These are phyloP conservation scores for Fragaria nilgerrensis DNA, from an alignment of 306 rosid species.

Conservation along the genomic window DNA sequence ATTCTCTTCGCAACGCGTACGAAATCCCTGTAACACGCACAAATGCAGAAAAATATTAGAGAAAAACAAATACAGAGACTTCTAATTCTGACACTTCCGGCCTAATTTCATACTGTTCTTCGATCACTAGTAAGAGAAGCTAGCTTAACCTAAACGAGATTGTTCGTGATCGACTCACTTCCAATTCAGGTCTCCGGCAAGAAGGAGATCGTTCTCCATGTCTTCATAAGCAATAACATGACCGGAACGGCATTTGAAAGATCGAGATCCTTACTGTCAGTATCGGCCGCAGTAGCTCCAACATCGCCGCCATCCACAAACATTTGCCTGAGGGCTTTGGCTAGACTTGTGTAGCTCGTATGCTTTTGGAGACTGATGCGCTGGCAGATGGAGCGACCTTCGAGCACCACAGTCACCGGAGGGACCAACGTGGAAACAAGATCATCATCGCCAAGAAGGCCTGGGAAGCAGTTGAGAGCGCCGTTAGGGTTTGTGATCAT, in stretches of 20 bases:
- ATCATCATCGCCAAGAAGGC: conserved; percentile 45
- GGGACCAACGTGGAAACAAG: conserved; percentile 56
- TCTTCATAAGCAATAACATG: conserved; percentile 85
- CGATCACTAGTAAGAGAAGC: background rate
- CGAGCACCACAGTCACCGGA: conserved; percentile 77
- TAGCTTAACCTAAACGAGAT: background rate
- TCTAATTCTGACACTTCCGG: background rate
- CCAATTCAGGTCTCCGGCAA: conserved; percentile 89
- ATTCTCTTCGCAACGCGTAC: conserved; percentile 88
- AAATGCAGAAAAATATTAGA: background rate
- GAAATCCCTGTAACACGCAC: conserved; percentile 55
- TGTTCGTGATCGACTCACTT: conserved; percentile 43
- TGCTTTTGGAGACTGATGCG: conserved; percentile 81
- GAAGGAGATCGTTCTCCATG: conserved; percentile 87
- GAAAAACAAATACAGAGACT: background rate
- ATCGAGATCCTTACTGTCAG: conserved; percentile 35
- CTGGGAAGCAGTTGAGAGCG: conserved; percentile 36
- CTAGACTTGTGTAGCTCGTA: conserved; percentile 69
- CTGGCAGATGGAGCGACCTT: conserved; percentile 90
- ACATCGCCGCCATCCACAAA: conserved; percentile 38
- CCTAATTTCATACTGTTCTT: background rate
- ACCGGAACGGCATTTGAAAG: conserved; percentile 77
- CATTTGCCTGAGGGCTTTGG: conserved; percentile 71
- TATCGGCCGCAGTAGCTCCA: background rate
- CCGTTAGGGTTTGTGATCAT: conserved; percentile 28